Evolutionary conservation across 83 land plant genomes (phyloP).

Genomic region (Picea abies): DNA sequence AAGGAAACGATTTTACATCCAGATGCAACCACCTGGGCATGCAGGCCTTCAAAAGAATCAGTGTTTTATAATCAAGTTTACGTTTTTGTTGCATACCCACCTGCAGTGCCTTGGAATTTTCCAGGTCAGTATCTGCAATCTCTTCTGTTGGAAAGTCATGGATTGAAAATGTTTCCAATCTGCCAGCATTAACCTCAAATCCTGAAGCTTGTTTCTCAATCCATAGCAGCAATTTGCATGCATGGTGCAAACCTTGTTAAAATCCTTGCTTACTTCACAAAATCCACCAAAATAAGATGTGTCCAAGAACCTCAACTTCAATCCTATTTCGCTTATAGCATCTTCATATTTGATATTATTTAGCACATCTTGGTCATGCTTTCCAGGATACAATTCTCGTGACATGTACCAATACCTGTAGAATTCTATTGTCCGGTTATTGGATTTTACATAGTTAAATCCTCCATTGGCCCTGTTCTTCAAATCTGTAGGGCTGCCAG

Average conservation of each 20-base stretch:
- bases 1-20: too few relatives aligned
- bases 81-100: background rate
- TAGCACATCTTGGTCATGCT: constrained; percentile 67
- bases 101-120: constrained; percentile 48
- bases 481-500: constrained; percentile 49
- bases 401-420: constrained; percentile 77
- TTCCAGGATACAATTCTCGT: constrained; percentile 40
- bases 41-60: too few relatives aligned
- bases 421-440: constrained; percentile 64
- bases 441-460: constrained; percentile 65
- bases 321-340: constrained; percentile 39
- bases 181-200: constrained; percentile 46
- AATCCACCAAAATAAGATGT: constrained; percentile 55
- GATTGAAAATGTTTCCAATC: constrained; percentile 54
- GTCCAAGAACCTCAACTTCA: constrained; percentile 41
- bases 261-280: constrained; percentile 55
- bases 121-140: constrained; percentile 26
- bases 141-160: constrained; percentile 27
- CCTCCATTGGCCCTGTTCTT: constrained; percentile 74
- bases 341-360: constrained; percentile 43
- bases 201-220: constrained; percentile 41
- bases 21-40: too few relatives aligned
- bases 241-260: constrained; percentile 55
- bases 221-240: constrained; percentile 69
- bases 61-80: too few relatives aligned